phyloP scores from a whole-genome alignment of 768 basidiomycete species.

The Russula ochroleuca region DNA sequence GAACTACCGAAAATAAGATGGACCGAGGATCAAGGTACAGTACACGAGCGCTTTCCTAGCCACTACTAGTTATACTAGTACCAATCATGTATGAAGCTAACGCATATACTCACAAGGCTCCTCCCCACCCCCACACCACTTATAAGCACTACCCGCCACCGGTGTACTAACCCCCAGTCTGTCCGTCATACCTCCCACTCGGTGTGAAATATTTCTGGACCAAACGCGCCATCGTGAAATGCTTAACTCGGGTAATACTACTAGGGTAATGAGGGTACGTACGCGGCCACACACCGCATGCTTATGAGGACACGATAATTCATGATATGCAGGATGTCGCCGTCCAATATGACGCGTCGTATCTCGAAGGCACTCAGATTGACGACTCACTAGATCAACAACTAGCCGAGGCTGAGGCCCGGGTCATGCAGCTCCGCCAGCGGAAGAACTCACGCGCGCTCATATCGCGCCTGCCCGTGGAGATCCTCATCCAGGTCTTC shows the following conservation, averaged over 20 bases:
- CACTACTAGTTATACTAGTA: neutral
- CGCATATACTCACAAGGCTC: neutral
- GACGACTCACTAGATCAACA: conserved; percentile 15
- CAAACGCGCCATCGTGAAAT: neutral
- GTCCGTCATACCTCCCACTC: neutral
- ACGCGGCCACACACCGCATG: conserved; percentile 1
- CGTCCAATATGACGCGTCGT: conserved; percentile 7
- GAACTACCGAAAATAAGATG: neutral
- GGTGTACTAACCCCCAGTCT: neutral
- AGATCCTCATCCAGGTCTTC: conserved; percentile 23
- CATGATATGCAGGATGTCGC: conserved; percentile 14
- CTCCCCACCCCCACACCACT: neutral
- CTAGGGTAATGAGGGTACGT: conserved; percentile 16
- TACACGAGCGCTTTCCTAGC: neutral
- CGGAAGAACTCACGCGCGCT: conserved; percentile 22
- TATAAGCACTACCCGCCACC: neutral
- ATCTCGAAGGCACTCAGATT: neutral
- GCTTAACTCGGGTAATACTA: neutral
- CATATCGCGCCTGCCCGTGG: conserved; percentile 22
- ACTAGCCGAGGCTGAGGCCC: conserved; percentile 12
- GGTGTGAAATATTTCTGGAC: neutral
- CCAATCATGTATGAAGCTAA: neutral
- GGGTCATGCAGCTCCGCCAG: conserved; percentile 15
- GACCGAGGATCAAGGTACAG: too few relatives aligned
- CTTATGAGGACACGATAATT: neutral